These are phyloP conservation scores for Amanita phalloides DNA, from an alignment of 768 basidiomycete species.

Conservation along the genomic window DNA sequence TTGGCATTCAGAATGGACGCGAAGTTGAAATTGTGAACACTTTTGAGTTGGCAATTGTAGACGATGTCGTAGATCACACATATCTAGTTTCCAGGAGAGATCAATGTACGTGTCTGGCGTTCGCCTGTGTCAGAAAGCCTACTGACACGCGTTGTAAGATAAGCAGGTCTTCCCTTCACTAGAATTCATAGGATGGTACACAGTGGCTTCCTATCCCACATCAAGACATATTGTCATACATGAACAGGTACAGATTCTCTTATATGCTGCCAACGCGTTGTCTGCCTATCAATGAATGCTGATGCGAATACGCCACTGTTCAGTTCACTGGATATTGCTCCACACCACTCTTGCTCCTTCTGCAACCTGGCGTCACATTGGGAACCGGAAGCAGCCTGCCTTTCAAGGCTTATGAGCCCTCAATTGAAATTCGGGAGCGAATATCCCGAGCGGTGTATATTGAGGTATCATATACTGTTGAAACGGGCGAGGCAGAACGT, in stretches of 20 bases:
- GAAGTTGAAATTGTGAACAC: conserved; percentile 97
- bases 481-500: conserved; percentile 96
- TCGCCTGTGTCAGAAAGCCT: conserved; percentile 1
- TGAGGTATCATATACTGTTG: conserved; percentile 79
- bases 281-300: conserved; percentile 1
- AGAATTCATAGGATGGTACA: conserved; percentile 98
- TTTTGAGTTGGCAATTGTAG: conserved; percentile 76
- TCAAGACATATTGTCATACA: conserved; percentile 73
- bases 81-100: conserved; percentile 79
- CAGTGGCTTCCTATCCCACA: conserved; percentile 67
- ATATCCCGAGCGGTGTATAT: conserved; percentile 73
- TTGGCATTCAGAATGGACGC: conserved; percentile 89
- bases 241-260: conserved; percentile 52
- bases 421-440: conserved; percentile 74
- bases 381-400: conserved; percentile 52
- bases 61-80: conserved; percentile 61
- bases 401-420: conserved; percentile 88
- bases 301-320: conserved; percentile 1
- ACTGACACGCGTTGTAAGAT: conserved; percentile 36
- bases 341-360: conserved; percentile 78
- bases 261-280: conserved; percentile 4
- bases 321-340: conserved; percentile 84
- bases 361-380: conserved; percentile 42
- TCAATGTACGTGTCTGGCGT: conserved; percentile 48
- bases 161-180: conserved; percentile 97